These are phyloP conservation scores for Leucogyrophana mollusca DNA, from an alignment of 768 basidiomycete genomes.

Conservation along the genomic window DNA sequence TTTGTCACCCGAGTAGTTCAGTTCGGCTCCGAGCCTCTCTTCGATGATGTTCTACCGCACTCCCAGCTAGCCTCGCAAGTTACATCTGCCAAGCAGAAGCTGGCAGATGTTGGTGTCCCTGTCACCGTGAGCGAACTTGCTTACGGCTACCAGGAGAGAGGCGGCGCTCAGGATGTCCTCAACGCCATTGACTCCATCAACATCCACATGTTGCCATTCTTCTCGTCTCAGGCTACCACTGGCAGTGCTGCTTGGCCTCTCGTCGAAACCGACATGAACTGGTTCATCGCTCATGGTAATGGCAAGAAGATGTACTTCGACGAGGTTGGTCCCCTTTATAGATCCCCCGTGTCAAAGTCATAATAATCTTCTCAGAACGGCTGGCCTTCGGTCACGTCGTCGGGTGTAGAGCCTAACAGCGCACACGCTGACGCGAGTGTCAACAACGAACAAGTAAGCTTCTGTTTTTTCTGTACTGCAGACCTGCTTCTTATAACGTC, in stretches of 20 bases:
- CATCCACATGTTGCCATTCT: conserved; percentile 73
- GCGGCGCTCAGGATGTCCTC: conserved; percentile 54
- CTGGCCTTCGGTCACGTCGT: conserved; percentile 69
- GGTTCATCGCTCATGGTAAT: conserved; percentile 61
- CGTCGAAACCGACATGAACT: conserved; percentile 57
- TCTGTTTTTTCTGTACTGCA: not conserved
- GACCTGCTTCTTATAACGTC: not conserved
- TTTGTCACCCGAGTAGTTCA: conserved; percentile 66
- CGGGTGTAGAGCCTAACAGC: conserved; percentile 65
- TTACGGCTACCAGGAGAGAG: conserved; percentile 53
- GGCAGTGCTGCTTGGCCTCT: conserved; percentile 64
- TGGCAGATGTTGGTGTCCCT: conserved; percentile 55
- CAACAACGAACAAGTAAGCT: conserved; percentile 53
- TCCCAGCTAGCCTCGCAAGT: conserved; percentile 51
- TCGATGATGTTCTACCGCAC: conserved; percentile 53
- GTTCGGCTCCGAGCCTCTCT: conserved; percentile 73
- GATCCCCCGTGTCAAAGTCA: not conserved
- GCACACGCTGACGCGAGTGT: conserved; percentile 57
- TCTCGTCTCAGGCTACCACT: conserved; percentile 33
- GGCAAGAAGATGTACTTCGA: conserved; percentile 77
- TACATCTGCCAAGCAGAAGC: conserved; percentile 41
- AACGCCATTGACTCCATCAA: conserved; percentile 63
- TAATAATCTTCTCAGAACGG: conserved; percentile 52
- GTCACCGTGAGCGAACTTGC: conserved; percentile 71
- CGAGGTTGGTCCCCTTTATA: conserved; percentile 44